Base-by-base conservation (phyloP, 495 filamentous ascomycete species). In the Tuber calosporum region DNA sequence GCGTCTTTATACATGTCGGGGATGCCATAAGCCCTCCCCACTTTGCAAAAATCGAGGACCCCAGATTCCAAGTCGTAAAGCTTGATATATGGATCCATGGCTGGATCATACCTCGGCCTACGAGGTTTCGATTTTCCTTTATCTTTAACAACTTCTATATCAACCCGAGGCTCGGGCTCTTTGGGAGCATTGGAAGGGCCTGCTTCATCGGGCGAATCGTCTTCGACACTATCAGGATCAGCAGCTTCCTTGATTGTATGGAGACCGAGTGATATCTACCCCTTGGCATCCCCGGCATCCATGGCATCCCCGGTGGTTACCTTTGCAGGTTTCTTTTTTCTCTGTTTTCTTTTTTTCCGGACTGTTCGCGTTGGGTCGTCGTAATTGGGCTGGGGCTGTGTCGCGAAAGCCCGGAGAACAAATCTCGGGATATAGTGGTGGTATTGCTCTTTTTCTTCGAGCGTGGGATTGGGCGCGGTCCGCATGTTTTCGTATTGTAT, bases 391-490 rank as follows among this genome's bases (percentile, higher is more conserved):
- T 34, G 53, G 26, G 53, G 53, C 11, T 34, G 11, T 4, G 26
- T 42, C 30, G 80, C 80, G 62, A 82, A 84, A 37, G 82, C 80
- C 13, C 76, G 69, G 17, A 84, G 82, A 67, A 84, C 78, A 68
- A 83, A 84, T 26, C 78, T 81, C 4, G 83, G 83, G 68, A 84
- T 79, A 71, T 82, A 84, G 72, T 84, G 83, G n/a, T 84, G 83
- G 75, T 84, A 83, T 45, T 83, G 81, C 53, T 62, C 53, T 62
- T 62, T 62, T 62, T 11, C 53, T 62, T 62, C 53, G 53, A 62
- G 26, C 53, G 15, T 62, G 53, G 53, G 53, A 62, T 62, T 62
- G 53, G 53, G 53, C 53, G n/a, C n/a, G 53, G 0, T 62, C 53
- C 45, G 45, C 45, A 34, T 30, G 26, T 17, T 62, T 19, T 62